phyloP scores from a whole-genome alignment of 768 basidiomycete genomes.

The Suillus plorans region DNA sequence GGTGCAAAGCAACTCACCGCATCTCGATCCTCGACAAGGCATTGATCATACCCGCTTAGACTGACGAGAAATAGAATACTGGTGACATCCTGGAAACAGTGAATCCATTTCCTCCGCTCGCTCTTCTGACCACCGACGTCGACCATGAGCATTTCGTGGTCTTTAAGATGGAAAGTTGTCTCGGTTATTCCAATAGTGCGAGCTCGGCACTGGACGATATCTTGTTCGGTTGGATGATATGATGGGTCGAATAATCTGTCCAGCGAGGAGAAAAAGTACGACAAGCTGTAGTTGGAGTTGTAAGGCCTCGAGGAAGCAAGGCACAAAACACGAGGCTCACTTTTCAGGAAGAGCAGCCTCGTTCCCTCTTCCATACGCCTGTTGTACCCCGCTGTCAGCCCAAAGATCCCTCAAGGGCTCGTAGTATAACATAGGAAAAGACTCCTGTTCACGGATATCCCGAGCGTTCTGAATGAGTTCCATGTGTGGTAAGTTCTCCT shows the following conservation, averaged over 20 bases:
- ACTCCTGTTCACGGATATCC: constrained; percentile 77
- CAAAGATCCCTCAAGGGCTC: constrained; percentile 72
- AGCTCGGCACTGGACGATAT: constrained; percentile 83
- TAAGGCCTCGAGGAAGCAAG: not conserved
- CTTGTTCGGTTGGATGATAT: constrained; percentile 79
- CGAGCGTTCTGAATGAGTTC: constrained; percentile 63
- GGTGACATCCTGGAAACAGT: constrained; percentile 93
- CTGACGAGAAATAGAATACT: constrained; percentile 91
- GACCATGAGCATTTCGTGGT: constrained; percentile 88
- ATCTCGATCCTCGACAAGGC: constrained; percentile 89
- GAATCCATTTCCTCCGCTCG: constrained; percentile 92
- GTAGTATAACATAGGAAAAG: constrained; percentile 69
- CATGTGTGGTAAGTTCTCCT: constrained; percentile 57
- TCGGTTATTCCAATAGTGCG: constrained; percentile 92
- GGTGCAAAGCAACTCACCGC: constrained; percentile 53
- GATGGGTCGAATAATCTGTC: constrained; percentile 74
- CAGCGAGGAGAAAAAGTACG: constrained; percentile 77
- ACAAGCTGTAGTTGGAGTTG: constrained; percentile 42
- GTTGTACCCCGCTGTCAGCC: constrained; percentile 72
- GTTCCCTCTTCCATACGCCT: constrained; percentile 79
- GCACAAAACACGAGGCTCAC: constrained; percentile 39
- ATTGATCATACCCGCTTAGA: constrained; percentile 92
- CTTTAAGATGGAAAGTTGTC: constrained; percentile 76
- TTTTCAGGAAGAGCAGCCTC: constrained; percentile 93
- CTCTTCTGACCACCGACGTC: constrained; percentile 95